Conservation (phyloP, 768 basidiomycete genomes). For the Mycena vitilis region DNA sequence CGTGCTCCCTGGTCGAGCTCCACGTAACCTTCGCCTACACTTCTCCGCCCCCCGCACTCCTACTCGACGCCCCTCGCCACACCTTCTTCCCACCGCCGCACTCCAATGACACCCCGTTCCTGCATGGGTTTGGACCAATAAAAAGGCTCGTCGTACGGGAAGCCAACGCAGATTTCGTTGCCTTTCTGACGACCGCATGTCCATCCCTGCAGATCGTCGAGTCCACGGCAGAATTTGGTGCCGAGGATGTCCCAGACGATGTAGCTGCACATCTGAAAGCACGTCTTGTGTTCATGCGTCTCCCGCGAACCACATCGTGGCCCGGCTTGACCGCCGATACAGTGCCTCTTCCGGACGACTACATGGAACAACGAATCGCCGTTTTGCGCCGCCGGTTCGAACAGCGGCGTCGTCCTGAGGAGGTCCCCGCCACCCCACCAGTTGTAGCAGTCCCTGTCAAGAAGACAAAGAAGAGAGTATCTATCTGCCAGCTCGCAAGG, state of each 20-base stretch:
- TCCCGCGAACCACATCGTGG: not conserved
- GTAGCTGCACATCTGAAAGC: not conserved
- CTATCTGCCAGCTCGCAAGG: too few species aligned
- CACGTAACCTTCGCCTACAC: constrained; percentile 9
- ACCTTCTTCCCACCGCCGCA: not conserved
- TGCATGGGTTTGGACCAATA: not conserved
- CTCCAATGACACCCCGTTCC: not conserved
- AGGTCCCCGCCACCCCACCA: too few species aligned
- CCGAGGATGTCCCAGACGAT: not conserved
- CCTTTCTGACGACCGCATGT: not conserved
- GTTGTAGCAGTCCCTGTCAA: too few species aligned
- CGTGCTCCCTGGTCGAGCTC: constrained; percentile 11
- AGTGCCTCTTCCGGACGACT: not conserved
- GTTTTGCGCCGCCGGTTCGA: too few species aligned
- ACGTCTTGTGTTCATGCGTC: constrained; percentile 4
- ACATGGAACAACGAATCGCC: not conserved
- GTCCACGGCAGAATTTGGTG: not conserved
- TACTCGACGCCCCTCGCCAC: not conserved
- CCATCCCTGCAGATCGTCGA: not conserved
- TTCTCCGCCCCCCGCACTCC: not conserved
- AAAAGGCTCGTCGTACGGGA: not conserved
- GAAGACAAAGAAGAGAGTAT: too few species aligned
- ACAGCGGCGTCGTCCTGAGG: too few species aligned
- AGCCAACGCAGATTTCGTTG: not conserved
- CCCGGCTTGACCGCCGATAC: not conserved